Evolutionary conservation across 352 stramenopile genomes (phyloP), one percentile per base, ranked within the genome.

Genomic region (Globisporangium emineosum): DNA sequence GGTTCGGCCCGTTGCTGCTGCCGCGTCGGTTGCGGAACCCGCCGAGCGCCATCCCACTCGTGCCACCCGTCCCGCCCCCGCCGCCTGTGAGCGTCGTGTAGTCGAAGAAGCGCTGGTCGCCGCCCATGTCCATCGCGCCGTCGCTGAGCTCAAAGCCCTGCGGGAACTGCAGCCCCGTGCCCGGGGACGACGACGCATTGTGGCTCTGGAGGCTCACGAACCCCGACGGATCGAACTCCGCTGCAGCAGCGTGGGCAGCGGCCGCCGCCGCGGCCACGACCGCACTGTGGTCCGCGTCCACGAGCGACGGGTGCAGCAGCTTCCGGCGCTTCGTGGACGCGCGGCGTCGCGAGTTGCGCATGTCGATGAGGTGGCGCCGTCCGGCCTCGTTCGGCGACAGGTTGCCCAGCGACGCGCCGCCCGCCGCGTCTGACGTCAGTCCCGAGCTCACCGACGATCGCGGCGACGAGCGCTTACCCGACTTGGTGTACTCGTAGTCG

Each of bases 201-300:
- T 65, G 60, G 19, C 75, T 61, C 53, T 71, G 60, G 1, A 91
- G 65, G 27, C 69, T 85, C 42, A 88, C 81, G 33, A 90, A 90
- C 2, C 60, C 75, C 9, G 83, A 73, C n/a, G 81, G 79, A 57
- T 92, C 83, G 51, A 92, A 92, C 19, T 89, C 80, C 6, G 72
- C 57, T 1, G 63, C 55, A 55, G 58, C 40, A 17, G 54, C 35
- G 7, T 54, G 47, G 23, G 23, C 47, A 3, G 63, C 64, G 17
- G 50, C 27, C 21, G 54, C 49, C 21, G 53, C 55, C 53, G 58
- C 45, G 21, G 52, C 32, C 3, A 62, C 47, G 19, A 66, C 60
- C 21, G 62, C 30, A 56, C 67, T 68, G 50, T 67, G 52, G 23
- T 76, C 66, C 60, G 70, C 51, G 62, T 72, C 56, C 45, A 78